These are phyloP conservation scores for Tephrocybe sp. DNA, from an alignment of 768 basidiomycete species.

Conservation along the genomic window DNA sequence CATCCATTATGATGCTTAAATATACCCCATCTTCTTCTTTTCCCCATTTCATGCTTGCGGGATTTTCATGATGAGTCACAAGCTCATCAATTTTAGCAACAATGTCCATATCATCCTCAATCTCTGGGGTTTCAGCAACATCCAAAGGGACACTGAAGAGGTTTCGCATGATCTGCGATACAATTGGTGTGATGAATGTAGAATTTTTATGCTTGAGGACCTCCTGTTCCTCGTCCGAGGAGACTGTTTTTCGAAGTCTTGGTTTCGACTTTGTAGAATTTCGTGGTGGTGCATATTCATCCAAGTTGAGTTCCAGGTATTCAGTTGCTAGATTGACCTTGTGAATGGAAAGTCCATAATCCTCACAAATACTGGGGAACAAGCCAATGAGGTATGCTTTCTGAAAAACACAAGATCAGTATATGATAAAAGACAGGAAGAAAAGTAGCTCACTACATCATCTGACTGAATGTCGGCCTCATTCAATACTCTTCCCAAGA, in stretches of 20 bases:
- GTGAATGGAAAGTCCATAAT: conserved; percentile 1
- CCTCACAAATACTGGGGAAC: conserved; percentile 36
- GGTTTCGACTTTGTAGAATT: conserved; percentile 12
- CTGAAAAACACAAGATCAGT: conserved; percentile 24
- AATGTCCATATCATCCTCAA: conserved; percentile 28
- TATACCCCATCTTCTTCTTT: conserved; percentile 33
- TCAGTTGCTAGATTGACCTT: conserved; percentile 1
- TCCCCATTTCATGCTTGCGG: conserved; percentile 34
- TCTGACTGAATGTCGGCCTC: conserved; percentile 42
- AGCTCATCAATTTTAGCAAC: conserved; percentile 25
- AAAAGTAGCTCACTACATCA: conserved; percentile 39
- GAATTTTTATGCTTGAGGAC: conserved; percentile 27
- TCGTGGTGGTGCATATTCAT: conserved; percentile 4
- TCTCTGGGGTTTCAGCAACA: conserved; percentile 28
- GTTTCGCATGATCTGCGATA: conserved; percentile 42
- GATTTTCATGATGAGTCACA: conserved; percentile 31
- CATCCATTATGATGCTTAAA: conserved; percentile 51
- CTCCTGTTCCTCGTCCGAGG: conserved; percentile 20
- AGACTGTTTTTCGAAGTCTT: conserved; percentile 19
- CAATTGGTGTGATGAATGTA: conserved; percentile 44
- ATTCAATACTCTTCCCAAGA: conserved; percentile 44
- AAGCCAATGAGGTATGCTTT: conserved; percentile 39
- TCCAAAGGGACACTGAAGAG: conserved; percentile 46
- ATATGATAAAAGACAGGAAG: background rate
- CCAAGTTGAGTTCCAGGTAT: conserved; percentile 1